Base-by-base conservation (phyloP, 495 filamentous ascomycete species). In the Xylaria cubensis region DNA sequence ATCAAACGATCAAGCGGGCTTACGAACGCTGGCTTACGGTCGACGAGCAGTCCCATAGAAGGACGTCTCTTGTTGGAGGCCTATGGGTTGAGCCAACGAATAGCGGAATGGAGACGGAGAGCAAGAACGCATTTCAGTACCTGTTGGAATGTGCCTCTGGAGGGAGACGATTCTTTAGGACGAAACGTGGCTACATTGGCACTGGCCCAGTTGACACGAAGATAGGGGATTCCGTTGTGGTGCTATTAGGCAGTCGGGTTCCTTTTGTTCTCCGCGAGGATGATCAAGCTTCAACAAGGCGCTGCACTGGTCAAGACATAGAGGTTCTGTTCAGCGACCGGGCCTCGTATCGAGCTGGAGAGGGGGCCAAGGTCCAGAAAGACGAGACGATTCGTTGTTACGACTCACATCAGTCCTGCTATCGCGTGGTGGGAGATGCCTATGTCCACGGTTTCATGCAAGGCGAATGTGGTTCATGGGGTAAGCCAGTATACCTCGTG, bases 381-480 rank as follows among this genome's bases (percentile, higher is more conserved):
- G n/a, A 39, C 6, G 61, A 64, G 62, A 44, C 4, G 4, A 13
- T 48, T 3, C 24, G 19, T 44, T 70, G 67, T 41, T 21, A 59
- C 53, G 41, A 46, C 8, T 44, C 15, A 13, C 67, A 72, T 17
- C 32, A 8, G 26, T 19, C 32, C 34, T 63, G 66, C 12, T 58
- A 66, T 64, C 56, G 29, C 48, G 62, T 75, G 36, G 39, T 77
- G n/a, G 75, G 74, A 39, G 74, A 75, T 21, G 53, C 51, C 26
- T 75, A 74, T 56, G 56, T 77, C 32, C 70, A 77, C 44, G 73
- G 71, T n/a, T 50, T 74, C 39, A 75, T 77, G 74, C 64, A 75
- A 42, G 74, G 74, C 19, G 74, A 39, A 39, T 39, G 36, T 39
- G 36, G 36, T 8, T 39, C 36, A 39, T 39, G 36, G 36, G 6